A percentile compares a stretch with the other conserved stretches of the same genome.
Conservation (phyloP, 106 monocot genomes). For the Acanthochlamys bracteata region DNA sequence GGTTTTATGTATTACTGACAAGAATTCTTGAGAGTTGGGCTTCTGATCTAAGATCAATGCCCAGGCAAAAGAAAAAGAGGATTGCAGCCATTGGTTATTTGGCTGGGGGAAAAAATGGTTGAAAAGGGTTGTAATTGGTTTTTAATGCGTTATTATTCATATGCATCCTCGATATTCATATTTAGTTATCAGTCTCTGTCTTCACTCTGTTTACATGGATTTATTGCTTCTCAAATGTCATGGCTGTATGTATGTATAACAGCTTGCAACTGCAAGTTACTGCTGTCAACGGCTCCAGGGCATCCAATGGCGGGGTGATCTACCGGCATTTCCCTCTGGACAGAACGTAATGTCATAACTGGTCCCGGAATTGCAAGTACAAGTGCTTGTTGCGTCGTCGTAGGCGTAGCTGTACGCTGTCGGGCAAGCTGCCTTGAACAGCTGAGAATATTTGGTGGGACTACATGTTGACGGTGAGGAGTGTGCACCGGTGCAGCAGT, state of each 20-base stretch:
- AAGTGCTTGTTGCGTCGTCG: slow-evolving; percentile 61
- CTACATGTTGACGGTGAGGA: slow-evolving; percentile 35
- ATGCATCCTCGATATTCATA: too few relatives aligned
- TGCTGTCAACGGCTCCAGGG: too few relatives aligned
- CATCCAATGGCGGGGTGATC: too few relatives aligned
- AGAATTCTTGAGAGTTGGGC: neutral
- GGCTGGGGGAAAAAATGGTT: neutral
- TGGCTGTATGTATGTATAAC: too few relatives aligned
- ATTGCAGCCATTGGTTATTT: neutral
- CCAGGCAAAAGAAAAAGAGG: neutral
- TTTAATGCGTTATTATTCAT: too few relatives aligned
- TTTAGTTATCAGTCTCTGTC: too few relatives aligned
- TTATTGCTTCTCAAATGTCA: too few relatives aligned
- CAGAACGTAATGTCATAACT: slow-evolving; percentile 60
- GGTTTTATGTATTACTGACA: neutral
- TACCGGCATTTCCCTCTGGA: slow-evolving; percentile 11
- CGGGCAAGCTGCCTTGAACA: slow-evolving; percentile 68
- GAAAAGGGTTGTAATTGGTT: neutral
- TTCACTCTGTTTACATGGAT: too few relatives aligned
- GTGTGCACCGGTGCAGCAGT: slow-evolving; percentile 58
- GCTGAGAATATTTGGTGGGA: slow-evolving; percentile 46
- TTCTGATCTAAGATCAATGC: slow-evolving; percentile 9
- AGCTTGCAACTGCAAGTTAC: too few relatives aligned
- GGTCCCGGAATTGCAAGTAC: slow-evolving; percentile 33
- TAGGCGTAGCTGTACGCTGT: slow-evolving; percentile 71